These are phyloP conservation scores for Daldinia decipiens DNA, from an alignment of 495 filamentous ascomycete species.

Conservation along the genomic window DNA sequence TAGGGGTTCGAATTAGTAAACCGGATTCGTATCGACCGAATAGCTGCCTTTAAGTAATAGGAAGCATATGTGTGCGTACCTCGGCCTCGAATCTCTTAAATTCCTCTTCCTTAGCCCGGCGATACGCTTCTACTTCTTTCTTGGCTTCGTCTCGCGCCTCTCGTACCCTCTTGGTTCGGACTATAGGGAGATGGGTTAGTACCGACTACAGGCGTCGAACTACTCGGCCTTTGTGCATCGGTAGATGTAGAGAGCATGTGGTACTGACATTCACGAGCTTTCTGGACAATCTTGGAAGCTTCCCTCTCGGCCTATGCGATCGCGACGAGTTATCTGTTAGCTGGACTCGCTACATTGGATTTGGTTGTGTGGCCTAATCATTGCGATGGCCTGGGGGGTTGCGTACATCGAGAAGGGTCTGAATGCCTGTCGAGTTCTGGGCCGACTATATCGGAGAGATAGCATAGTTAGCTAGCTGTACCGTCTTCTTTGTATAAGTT, in stretches of 20 bases:
- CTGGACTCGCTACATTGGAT: neutral
- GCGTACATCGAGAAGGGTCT: constrained; percentile 97
- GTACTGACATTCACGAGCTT: constrained; percentile 64
- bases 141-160: constrained; percentile 95
- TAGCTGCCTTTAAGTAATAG: neutral
- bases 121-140: constrained; percentile 97
- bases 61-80: constrained; percentile 59
- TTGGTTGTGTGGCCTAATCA: neutral
- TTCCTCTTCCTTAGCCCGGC: constrained; percentile 88
- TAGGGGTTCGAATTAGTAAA: neutral
- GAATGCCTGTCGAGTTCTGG: constrained; percentile 97
- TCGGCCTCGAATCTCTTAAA: constrained; percentile 95
- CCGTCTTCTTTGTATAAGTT: neutral
- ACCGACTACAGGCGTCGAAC: neutral
- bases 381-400: constrained; percentile 12
- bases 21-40: too few species aligned
- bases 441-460: constrained; percentile 72
- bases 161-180: constrained; percentile 95
- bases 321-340: constrained; percentile 26
- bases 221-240: neutral
- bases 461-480: constrained; percentile 37
- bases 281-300: constrained; percentile 98
- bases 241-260: neutral
- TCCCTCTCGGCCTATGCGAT: constrained; percentile 87
- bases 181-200: constrained; percentile 56